Evolutionary conservation across 331 rosid species (phyloP), one percentile per base, ranked within the genome.

Genomic region (Malus hybrid): DNA sequence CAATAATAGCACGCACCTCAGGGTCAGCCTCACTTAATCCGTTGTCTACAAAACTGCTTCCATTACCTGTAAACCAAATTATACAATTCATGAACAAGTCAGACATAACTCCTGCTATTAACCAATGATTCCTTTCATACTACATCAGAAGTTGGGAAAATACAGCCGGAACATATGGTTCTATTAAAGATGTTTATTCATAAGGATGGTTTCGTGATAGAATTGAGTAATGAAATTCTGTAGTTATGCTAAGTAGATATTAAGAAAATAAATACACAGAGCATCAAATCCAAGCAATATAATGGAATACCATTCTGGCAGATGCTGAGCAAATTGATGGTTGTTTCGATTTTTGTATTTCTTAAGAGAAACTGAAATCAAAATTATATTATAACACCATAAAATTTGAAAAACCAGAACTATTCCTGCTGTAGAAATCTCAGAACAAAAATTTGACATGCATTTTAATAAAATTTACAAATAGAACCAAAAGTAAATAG

Each of bases 21-120:
- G 97, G 92, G 88, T 94, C 99, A 19, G 87, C 93, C 80, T 92
- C 99, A 71, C 83, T 79, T 84, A 94, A 83, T 39, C 89, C 87
- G 80, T 80, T 32, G 83, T 94, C 97, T 65, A 86, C 44, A 39
- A 94, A 87, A 70, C 80, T 76, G 73, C 86, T 86, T 66, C 85
- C 88, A 54, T 79, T 83, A 57, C 84, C 93, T 91, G 76, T 20
- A 61, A 15, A 67, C 48, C 56, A 70, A 11, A 28, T 5, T 33
- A 64, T 68, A 83, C 6, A 54, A 60, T 66, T 66, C 18, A 33
- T 48, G 48, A 56, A 31, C 72, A 74, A 13, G 34, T 77, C 44
- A 69, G 3, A 55, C 34, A 56, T 42, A 55, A 31, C 19, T 85
- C 74, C 65, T 33, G 59, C 56, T n/a, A 69, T 15, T 10, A 16